phyloP scores from a whole-genome alignment of 305 asterid genomes.

The Fraxinus sp. region DNA sequence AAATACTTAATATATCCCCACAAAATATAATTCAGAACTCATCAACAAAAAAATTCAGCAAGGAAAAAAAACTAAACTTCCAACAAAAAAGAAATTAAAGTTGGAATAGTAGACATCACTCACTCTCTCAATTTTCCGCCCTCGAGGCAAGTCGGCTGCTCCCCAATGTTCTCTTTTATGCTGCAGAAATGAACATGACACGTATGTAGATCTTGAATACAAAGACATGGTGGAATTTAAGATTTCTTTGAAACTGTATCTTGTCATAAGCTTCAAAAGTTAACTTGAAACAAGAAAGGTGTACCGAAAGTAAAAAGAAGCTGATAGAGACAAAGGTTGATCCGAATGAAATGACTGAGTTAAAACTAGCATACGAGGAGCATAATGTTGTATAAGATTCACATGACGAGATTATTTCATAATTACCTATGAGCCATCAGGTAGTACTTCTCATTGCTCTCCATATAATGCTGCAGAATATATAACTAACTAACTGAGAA shows the following conservation, averaged over 20 bases:
- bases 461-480: constrained; percentile 91
- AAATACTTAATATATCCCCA: constrained; percentile 12
- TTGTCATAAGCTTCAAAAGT: constrained; percentile 15
- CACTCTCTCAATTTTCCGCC: constrained; percentile 97
- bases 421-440: constrained; percentile 95
- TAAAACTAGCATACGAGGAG: background rate
- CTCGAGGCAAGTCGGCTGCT: constrained; percentile 72
- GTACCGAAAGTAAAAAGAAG: constrained; percentile 10
- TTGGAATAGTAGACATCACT: constrained; percentile 35
- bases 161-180: constrained; percentile 73
- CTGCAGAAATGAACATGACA: constrained; percentile 46
- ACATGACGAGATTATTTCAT: background rate
- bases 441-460: constrained; percentile 99
- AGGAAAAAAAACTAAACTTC: background rate
- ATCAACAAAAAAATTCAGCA: background rate
- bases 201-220: constrained; percentile 3
- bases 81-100: background rate
- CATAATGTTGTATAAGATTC: constrained; percentile 3
- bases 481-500: constrained; percentile 26
- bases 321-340: constrained; percentile 15
- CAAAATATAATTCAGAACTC: constrained; percentile 15
- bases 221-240: constrained; percentile 10
- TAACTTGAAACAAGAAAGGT: background rate
- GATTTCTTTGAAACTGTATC: constrained; percentile 1
- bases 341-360: constrained; percentile 19